Evolutionary conservation across 1,139 yeast genomes (phyloP).

Genomic region (Hemisphaericaspora subhashii): DNA sequence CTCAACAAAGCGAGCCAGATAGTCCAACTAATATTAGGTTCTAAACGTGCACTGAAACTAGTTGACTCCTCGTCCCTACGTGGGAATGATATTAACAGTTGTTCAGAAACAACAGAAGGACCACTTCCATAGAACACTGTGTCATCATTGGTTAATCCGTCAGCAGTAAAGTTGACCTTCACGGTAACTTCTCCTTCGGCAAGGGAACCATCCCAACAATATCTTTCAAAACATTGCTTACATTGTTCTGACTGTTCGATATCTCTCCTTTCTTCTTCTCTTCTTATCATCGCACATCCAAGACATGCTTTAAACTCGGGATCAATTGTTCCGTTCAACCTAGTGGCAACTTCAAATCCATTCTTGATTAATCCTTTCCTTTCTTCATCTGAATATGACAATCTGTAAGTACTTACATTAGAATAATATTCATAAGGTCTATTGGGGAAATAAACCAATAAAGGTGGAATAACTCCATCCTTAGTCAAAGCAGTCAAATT

Average conservation of each 20-base stretch:
- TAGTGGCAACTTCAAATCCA: constrained; percentile 34
- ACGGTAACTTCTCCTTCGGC: constrained; percentile 11
- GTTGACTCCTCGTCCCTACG: background rate
- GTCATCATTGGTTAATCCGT: constrained; percentile 28
- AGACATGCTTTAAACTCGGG: constrained; percentile 39
- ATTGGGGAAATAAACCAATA: constrained; percentile 40
- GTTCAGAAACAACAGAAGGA: background rate
- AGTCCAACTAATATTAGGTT: too few relatives aligned
- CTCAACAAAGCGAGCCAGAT: too few relatives aligned
- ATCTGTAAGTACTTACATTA: constrained; percentile 34
- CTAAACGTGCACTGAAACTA: too few relatives aligned
- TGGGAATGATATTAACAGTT: background rate
- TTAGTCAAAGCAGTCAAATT: constrained; percentile 36
- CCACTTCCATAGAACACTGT: constrained; percentile 13
- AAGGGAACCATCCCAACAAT: constrained; percentile 41
- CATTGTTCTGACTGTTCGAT: constrained; percentile 39
- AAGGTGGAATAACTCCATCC: constrained; percentile 37
- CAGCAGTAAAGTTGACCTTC: constrained; percentile 28
- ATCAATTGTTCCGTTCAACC: constrained; percentile 36
- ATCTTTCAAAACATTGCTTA: constrained; percentile 33
- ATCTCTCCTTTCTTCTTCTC: constrained; percentile 43
- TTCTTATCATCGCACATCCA: constrained; percentile 40
- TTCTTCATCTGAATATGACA: constrained; percentile 33
- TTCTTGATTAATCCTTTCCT: constrained; percentile 38
- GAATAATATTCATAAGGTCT: constrained; percentile 38